Evolutionary conservation across 805 yeast genomes (phyloP).

Genomic region (Wickerhamomyces kurtzmanii): DNA sequence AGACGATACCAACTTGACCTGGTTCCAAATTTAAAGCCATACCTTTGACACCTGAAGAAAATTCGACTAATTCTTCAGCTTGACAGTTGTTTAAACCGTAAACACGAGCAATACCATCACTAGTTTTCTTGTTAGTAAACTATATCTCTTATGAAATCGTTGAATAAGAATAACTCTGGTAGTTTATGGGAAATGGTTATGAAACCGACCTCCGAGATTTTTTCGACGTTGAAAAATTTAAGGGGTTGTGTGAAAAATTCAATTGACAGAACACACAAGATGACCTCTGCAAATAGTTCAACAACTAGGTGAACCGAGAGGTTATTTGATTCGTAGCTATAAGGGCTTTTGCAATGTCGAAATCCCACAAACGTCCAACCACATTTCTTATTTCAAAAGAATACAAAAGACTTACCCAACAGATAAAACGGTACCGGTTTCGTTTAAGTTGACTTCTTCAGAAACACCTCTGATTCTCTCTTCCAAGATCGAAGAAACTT

Average conservation of each 20-base stretch:
- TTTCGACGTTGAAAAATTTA: constrained; percentile 3
- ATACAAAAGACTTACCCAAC: constrained; percentile 65
- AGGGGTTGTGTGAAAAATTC: constrained; percentile 5
- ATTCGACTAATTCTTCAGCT: constrained; percentile 99
- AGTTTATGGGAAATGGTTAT: constrained; percentile 1
- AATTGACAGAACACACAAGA: constrained; percentile 1
- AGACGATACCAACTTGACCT: constrained; percentile 99
- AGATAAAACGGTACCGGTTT: constrained; percentile 98
- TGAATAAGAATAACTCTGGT: too few species aligned
- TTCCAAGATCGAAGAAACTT: constrained; percentile 97
- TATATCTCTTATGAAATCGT: too few species aligned
- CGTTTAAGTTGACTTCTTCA: constrained; percentile 94
- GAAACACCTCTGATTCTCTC: constrained; percentile 99
- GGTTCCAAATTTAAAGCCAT: constrained; percentile 99
- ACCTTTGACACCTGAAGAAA: constrained; percentile 99
- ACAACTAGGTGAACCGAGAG: too few species aligned
- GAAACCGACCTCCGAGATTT: neutral
- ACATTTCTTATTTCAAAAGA: constrained; percentile 1
- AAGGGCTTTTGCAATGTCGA: too few species aligned
- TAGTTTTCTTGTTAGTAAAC: constrained; percentile 30
- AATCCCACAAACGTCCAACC: too few species aligned
- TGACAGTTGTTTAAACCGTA: constrained; percentile 99
- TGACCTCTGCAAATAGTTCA: too few species aligned
- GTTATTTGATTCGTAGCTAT: too few species aligned
- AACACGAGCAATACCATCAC: constrained; percentile 99